These are phyloP conservation scores for Nicotiana tomentosiformis DNA, from an alignment of 257 asterid genomes.

Conservation along the genomic window DNA sequence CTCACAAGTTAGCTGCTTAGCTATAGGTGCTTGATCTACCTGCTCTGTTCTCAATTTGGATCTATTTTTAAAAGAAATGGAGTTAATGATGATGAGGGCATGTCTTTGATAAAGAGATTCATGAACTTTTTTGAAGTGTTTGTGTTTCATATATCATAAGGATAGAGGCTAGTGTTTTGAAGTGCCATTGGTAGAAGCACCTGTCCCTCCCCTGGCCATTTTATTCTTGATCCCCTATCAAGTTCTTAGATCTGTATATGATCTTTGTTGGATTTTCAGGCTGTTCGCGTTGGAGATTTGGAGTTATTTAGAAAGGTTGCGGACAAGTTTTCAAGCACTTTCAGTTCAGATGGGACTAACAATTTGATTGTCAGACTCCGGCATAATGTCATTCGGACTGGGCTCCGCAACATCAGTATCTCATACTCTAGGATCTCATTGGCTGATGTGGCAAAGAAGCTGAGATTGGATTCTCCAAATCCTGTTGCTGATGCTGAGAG, in stretches of 20 bases:
- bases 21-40: no score
- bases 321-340: slow-evolving; percentile 69
- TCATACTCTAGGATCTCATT: slow-evolving; percentile 80
- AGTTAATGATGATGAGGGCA: no score
- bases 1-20: no score
- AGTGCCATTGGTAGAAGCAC: background rate
- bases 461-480: slow-evolving; percentile 69
- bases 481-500: slow-evolving; percentile 94
- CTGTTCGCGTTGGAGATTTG: slow-evolving; percentile 85
- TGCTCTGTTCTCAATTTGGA: no score
- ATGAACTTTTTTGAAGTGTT: no score
- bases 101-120: no score
- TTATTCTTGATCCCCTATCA: background rate
- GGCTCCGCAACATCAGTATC: slow-evolving; percentile 81
- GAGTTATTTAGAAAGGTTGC: slow-evolving; percentile 71
- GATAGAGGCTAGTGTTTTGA: no score
- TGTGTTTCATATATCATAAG: background rate
- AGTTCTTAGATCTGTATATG: background rate
- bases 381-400: slow-evolving; percentile 86
- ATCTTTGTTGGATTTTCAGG: slow-evolving; percentile 40
- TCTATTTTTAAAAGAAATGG: no score
- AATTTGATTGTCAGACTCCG: slow-evolving; percentile 82
- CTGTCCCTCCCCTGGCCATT: background rate
- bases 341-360: slow-evolving; percentile 68
- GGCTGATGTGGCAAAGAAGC: slow-evolving; percentile 70